Evolutionary conservation across 2,329 filamentous ascomycete species (phyloP).

Genomic region (Dactylellina leptospora): DNA sequence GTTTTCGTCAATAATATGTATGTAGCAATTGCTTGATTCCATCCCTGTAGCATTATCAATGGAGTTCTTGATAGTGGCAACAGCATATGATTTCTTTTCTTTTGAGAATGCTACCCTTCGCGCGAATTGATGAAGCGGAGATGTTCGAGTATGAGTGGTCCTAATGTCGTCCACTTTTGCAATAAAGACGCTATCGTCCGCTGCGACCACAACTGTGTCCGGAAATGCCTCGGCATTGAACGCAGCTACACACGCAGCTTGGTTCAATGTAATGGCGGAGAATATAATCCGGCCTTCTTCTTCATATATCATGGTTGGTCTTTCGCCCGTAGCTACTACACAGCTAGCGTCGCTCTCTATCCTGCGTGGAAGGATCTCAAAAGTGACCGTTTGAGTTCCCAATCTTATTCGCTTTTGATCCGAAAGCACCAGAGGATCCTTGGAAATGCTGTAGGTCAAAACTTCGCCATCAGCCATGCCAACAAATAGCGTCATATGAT

Average conservation of each 20-base stretch:
- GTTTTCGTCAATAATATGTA: constrained; percentile 90
- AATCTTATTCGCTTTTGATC: constrained; percentile 82
- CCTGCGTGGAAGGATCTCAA: constrained; percentile 77
- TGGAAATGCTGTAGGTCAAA: constrained; percentile 79
- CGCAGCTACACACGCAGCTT: constrained; percentile 79
- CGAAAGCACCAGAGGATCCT: constrained; percentile 69
- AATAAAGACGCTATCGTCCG: constrained; percentile 77
- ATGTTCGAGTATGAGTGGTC: constrained; percentile 84
- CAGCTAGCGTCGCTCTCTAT: constrained; percentile 71
- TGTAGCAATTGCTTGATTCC: constrained; percentile 80
- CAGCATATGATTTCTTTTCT: constrained; percentile 79
- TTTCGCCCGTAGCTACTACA: constrained; percentile 92
- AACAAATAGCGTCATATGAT: constrained; percentile 80
- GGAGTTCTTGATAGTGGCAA: constrained; percentile 83
- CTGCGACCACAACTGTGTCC: constrained; percentile 81
- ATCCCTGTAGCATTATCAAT: constrained; percentile 67
- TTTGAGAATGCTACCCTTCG: constrained; percentile 86
- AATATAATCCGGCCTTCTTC: constrained; percentile 88
- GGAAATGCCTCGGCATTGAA: constrained; percentile 86
- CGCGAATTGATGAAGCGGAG: constrained; percentile 82
- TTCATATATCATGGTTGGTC: constrained; percentile 91
- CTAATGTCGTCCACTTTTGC: constrained; percentile 82
- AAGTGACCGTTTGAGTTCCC: constrained; percentile 82
- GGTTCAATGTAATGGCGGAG: constrained; percentile 89
- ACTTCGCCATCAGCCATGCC: constrained; percentile 93